Conservation (phyloP, 2,329 filamentous ascomycete species). For the Microsporum ferrugineum region DNA sequence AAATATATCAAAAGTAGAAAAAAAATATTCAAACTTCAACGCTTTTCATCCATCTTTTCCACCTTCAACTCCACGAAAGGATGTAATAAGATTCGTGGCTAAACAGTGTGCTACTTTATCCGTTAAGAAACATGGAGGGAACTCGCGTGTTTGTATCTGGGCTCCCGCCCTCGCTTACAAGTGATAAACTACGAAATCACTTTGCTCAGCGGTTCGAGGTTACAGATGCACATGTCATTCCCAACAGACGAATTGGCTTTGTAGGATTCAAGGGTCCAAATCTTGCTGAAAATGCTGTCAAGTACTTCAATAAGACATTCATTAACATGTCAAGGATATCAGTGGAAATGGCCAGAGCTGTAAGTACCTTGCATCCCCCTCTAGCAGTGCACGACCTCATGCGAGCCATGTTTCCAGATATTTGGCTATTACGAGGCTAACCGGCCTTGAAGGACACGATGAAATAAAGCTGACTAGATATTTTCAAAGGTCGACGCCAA, state of each 20-base stretch:
- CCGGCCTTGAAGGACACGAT: conserved; percentile 21
- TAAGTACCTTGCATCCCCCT: conserved; percentile 34
- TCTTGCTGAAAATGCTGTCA: conserved; percentile 70
- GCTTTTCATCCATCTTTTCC: neutral
- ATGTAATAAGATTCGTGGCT: no score
- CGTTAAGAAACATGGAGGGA: conserved; percentile 47
- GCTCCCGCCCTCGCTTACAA: conserved; percentile 72
- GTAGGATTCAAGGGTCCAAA: conserved; percentile 79
- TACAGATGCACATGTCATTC: conserved; percentile 86
- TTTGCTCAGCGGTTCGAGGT: conserved; percentile 67
- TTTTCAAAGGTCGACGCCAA: conserved; percentile 32
- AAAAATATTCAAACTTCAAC: neutral
- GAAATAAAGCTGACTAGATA: conserved; percentile 27
- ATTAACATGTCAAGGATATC: conserved; percentile 90
- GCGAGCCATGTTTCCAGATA: neutral
- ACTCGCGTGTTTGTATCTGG: conserved; percentile 63
- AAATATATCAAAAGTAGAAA: neutral
- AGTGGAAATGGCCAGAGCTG: conserved; percentile 77
- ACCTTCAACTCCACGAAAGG: neutral
- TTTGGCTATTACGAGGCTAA: conserved; percentile 11
- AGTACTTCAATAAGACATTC: conserved; percentile 91
- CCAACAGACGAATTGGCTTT: conserved; percentile 84
- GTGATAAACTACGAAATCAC: conserved; percentile 77
- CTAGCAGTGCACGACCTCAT: neutral
- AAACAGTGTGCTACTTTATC: conserved; percentile 8